Base-by-base conservation (phyloP, 768 basidiomycete genomes). In the Flagelloscypha sp. region DNA sequence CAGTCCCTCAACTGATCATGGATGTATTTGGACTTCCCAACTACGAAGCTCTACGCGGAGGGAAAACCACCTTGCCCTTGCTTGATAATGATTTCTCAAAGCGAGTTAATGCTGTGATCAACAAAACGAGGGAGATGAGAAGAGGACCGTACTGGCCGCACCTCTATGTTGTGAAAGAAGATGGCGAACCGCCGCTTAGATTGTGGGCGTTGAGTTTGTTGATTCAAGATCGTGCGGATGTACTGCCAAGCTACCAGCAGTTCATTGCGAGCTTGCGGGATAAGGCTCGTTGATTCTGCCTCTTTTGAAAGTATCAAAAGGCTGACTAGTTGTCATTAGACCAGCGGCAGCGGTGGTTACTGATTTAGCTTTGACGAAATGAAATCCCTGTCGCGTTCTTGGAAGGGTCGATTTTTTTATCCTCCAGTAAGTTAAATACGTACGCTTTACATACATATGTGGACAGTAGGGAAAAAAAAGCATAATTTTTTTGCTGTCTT, bases 11-110 rank as follows among this genome's bases (percentile, higher is more conserved):
- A 52, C 75, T 98, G 30, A 65, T 98, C 41, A 68, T 81, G 68
- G 95, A 99, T 50, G 93, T 97, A 12, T 98, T 99, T 60, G 79
- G 87, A 51, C 68, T 97, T 23, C 81, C 85, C 1, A 80, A 61
- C 45, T 97, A 97, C 52, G 86, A 88, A 27, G 82, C 82, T 11
- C 64, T 99, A 35, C 84, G 85, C 34, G 89, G 89, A 31, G 95
- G 95, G 47, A 99, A 99, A 90, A 81, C 74, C 27, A 94, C 90
- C 1, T 68, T 99, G n/a, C 88, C 88, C 1, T 50, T 78, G 1
- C 73, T 98, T 5, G 93, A 95, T 24, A 99, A 98, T 53, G 66
- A 83, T 0, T 95, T 98, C 75, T 88, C 83, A n/a, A 85, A 95
- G 53, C 84, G 95, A 7, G 72, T 99, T 47, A 94, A 90, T 49